These are phyloP conservation scores for Fusarium incarnatum DNA, from an alignment of 2,329 filamentous ascomycete genomes.

Conservation along the genomic window DNA sequence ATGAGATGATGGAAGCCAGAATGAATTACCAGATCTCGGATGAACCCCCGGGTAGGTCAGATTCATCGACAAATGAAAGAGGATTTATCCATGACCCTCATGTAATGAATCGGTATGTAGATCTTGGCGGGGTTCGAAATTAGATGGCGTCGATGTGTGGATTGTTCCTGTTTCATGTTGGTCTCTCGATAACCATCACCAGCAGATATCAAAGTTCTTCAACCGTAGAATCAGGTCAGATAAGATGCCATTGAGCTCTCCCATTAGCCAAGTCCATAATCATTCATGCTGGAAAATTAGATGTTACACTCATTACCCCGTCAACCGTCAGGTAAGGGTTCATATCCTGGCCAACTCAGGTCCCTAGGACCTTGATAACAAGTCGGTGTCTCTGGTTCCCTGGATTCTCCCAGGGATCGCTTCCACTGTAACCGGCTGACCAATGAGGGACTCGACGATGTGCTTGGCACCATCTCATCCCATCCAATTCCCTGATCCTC, in stretches of 20 bases:
- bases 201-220: background rate
- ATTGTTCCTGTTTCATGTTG: slow-evolving; percentile 32
- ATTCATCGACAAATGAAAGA: background rate
- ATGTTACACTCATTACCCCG: background rate
- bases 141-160: slow-evolving; percentile 34
- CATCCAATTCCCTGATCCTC: slow-evolving; percentile 36
- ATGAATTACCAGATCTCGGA: background rate
- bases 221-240: background rate
- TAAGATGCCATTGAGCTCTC: background rate
- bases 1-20: too few species aligned
- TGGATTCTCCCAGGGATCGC: slow-evolving; percentile 28
- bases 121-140: slow-evolving; percentile 33
- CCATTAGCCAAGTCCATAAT: background rate
- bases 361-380: slow-evolving; percentile 14
- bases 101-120: slow-evolving; percentile 20
- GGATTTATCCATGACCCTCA: slow-evolving; percentile 10
- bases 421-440: slow-evolving; percentile 29
- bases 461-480: slow-evolving; percentile 29
- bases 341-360: slow-evolving; percentile 2
- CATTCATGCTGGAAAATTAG: background rate
- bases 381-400: slow-evolving; percentile 28
- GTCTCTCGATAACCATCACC: background rate
- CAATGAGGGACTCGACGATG: slow-evolving; percentile 28
- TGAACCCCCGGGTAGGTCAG: background rate
- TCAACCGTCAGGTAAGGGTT: slow-evolving; percentile 22